Base-by-base conservation (phyloP, 2,329 filamentous ascomycete species). In the Cytospora chrysosperma region DNA sequence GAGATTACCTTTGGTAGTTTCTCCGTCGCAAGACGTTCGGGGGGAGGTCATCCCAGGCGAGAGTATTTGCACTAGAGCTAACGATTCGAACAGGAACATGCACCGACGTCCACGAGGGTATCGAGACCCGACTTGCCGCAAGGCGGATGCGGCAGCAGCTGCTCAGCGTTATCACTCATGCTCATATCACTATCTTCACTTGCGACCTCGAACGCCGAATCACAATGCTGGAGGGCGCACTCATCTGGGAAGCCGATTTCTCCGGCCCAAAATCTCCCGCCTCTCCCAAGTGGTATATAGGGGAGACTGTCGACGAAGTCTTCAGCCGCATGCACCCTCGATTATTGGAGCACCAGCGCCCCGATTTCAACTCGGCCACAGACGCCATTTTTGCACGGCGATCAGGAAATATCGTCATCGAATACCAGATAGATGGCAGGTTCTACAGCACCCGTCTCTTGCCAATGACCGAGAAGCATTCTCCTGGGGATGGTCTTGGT, bases 31-130 rank as follows among this genome's bases (percentile, higher is more conserved):
- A 6, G 21, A n/a, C n/a, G n/a, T 24, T 3, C n/a, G 43, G 43
- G 7, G 5, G 43, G n/a, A 47, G 2, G 8, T n/a, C 8, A n/a
- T 47, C 7, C 5, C 10, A 13, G n/a, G 10, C 3, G n/a, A 12
- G n/a, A 13, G 1, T 13, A 3, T 19, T 24, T 47, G 10, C n/a
- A 7, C 4, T 21, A 5, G n/a, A 7, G 19, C 59, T 61, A 26
- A 61, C 15, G 19, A 2, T 15, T 19, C 8, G 9, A 28, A 17
- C 24, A 80, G 78, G 81, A 19, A 92, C 89, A 1, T 92, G 88
- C 70, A 93, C 90, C 15, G 90, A 94, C 67, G 89, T 93, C 21
- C 88, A 93, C 70, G 89, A 93, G 66, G 81, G 87, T 51, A 88
- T 93, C 3, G 82, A 90, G 70, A 84, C 88, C 17, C 87, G 89